Percentiles rank a stretch among this genome's conserved stretches.
Evolutionary conservation across 2,329 filamentous ascomycete species (phyloP).

Genomic region (Fusarium aywerte): DNA sequence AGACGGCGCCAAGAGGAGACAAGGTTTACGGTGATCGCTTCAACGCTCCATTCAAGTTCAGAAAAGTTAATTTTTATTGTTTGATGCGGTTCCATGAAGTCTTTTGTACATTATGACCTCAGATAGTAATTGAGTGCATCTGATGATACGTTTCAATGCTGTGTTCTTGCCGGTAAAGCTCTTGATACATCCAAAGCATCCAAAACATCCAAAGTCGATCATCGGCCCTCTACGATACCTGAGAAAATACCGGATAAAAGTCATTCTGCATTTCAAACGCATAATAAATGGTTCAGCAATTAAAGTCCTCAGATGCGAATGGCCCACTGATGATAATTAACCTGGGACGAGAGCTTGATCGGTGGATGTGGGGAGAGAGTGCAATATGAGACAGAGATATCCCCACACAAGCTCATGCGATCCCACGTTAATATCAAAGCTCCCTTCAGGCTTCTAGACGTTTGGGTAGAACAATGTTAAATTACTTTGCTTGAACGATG

Average conservation of each 20-base stretch:
- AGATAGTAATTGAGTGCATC: neutral
- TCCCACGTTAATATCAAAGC: constrained; percentile 15
- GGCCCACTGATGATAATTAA: constrained; percentile 20
- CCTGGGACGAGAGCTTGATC: constrained; percentile 24
- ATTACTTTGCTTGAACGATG: neutral
- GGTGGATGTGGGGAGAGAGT: constrained; percentile 30
- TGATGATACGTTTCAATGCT: neutral
- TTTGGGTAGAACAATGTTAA: constrained; percentile 14
- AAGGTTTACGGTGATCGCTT: constrained; percentile 25
- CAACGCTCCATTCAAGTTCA: neutral
- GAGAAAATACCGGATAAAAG: neutral
- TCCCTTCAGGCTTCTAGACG: constrained; percentile 24
- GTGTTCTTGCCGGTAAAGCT: neutral
- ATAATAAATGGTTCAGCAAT: constrained; percentile 11
- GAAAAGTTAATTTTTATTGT: neutral
- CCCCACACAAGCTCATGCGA: constrained; percentile 38
- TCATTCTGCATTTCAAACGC: constrained; percentile 4
- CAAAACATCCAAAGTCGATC: neutral
- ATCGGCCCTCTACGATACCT: neutral
- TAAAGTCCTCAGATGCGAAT: constrained; percentile 14
- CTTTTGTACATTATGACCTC: neutral
- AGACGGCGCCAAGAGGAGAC: constrained; percentile 21
- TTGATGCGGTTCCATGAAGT: neutral
- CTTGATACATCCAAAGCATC: neutral
- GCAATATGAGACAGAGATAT: constrained; percentile 26